Evolutionary conservation across 371 early-diverging fungal species (phyloP).

Genomic region (Saksenaea vasiformis): DNA sequence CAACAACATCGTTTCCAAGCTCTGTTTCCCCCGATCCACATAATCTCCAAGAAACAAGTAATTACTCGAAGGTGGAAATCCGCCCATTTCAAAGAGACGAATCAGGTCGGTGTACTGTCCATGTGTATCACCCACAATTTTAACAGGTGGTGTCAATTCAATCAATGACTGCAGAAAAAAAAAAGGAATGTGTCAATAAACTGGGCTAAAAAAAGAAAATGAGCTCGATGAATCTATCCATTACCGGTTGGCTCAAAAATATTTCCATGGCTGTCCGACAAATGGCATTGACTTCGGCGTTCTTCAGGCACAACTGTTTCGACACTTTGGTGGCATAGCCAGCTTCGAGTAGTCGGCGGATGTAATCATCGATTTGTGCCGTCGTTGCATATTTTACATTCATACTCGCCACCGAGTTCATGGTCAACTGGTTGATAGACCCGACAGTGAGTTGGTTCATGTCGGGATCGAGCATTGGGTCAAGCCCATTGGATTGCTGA

Average conservation of each 20-base stretch:
- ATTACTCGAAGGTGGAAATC: constrained; percentile 83
- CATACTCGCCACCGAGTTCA: constrained; percentile 41
- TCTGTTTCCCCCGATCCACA: constrained; percentile 96
- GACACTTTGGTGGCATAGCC: constrained; percentile 77
- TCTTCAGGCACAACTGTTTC: constrained; percentile 75
- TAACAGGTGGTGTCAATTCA: constrained; percentile 96
- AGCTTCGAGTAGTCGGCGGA: constrained; percentile 78
- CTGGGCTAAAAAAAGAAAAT: background rate
- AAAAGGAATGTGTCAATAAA: background rate
- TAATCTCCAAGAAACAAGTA: constrained; percentile 97
- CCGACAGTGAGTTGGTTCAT: constrained; percentile 45
- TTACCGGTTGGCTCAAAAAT: constrained; percentile 88
- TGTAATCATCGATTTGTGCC: constrained; percentile 83
- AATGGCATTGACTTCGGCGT: constrained; percentile 85
- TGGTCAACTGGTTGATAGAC: constrained; percentile 50
- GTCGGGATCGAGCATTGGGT: constrained; percentile 17
- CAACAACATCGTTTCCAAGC: constrained; percentile 92
- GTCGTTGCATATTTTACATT: constrained; percentile 31
- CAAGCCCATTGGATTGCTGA: constrained; percentile 8
- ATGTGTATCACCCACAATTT: constrained; percentile 96
- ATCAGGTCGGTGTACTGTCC: constrained; percentile 93
- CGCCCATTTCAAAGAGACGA: constrained; percentile 84
- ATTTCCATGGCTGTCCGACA: constrained; percentile 90
- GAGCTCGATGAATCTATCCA: background rate
- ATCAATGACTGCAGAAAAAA: constrained; percentile 65